Base-by-base conservation (phyloP, 768 basidiomycete genomes). In the Suillus placidus region DNA sequence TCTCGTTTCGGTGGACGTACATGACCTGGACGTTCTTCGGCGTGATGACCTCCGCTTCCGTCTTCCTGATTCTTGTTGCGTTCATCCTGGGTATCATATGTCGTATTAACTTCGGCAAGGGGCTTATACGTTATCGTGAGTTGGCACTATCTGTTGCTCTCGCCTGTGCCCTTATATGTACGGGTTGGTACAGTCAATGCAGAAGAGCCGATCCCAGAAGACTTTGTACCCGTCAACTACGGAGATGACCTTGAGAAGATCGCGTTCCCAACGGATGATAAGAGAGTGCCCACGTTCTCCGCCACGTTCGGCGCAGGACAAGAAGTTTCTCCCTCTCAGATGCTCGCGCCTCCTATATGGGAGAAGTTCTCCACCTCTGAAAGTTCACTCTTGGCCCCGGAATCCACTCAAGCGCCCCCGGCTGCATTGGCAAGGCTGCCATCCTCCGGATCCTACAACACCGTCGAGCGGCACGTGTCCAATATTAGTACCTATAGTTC, bases 1-100 rank as follows among this genome's bases (percentile, higher is more conserved):
- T 79, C 8, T 85, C 89, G 4, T 93, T 93, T 83, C 85, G 88
- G 55, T 91, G 90, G 89, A 88, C 87, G 20, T 92, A 90, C 73
- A 75, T 81, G 51, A 85, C 85, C 14, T 94, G 92, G 92, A 75
- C 75, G 5, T 92, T 93, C 81, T 93, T 93, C 76, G 82, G 85
- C 58, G 72, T 89, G 64, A 88, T 90, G 79, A 81, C 85, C 9
- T 73, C 80, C 10, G 78, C 83, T 2, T 89, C 91, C 0, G 86
- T 88, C 14, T 70, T 83, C 61, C 80, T 94, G 55, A 84, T 86
- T 2, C 64, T 88, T 18, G 58, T 81, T 32, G 82, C 87, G 0
- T 81, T 91, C 69, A 68, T 88, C 63, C 73, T 93, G 56, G 92
- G 90, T 3, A 70, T 92, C 42, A 68, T 88, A 67, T 93, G 91